A percentile compares a stretch with the other conserved stretches of the same genome.
These are phyloP conservation scores for Heritiera fomes DNA, from an alignment of 345 rosid species.

Conservation along the genomic window DNA sequence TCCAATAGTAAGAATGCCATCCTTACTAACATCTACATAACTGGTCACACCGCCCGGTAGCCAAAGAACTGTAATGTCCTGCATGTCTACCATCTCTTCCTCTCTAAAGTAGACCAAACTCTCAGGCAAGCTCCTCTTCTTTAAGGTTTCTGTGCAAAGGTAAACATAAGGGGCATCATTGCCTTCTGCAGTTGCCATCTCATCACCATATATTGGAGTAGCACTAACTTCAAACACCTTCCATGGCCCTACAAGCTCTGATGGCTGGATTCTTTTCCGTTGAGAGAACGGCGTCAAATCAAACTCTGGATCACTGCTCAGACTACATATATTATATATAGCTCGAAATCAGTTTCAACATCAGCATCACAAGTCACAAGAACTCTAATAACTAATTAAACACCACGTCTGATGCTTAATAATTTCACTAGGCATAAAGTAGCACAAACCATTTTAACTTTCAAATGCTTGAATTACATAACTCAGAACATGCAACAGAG, in stretches of 20 bases:
- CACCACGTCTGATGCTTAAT: not conserved
- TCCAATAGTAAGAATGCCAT: constrained; percentile 79
- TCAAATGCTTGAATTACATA: not conserved
- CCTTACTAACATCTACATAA: constrained; percentile 69
- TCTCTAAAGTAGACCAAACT: constrained; percentile 62
- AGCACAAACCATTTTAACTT: not conserved
- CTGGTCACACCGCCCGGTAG: constrained; percentile 81
- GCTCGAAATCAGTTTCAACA: constrained; percentile 12
- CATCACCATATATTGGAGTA: constrained; percentile 73
- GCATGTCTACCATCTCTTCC: constrained; percentile 79
- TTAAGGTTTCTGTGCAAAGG: constrained; percentile 78
- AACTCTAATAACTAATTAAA: not conserved
- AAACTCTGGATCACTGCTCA: constrained; percentile 54
- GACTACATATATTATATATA: constrained; percentile 17
- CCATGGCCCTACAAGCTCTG: constrained; percentile 85
- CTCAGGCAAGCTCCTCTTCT: constrained; percentile 76
- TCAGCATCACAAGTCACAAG: not conserved
- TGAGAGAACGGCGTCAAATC: constrained; percentile 71
- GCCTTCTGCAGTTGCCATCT: constrained; percentile 30
- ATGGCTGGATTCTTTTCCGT: constrained; percentile 65
- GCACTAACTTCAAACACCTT: constrained; percentile 91
- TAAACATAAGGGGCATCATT: constrained; percentile 56
- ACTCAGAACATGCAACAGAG: not conserved
- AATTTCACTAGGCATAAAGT: not conserved
- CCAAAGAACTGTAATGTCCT: constrained; percentile 75